These are phyloP conservation scores for Trichoderma sp. DNA, from an alignment of 2,329 filamentous ascomycete genomes.

Conservation along the genomic window DNA sequence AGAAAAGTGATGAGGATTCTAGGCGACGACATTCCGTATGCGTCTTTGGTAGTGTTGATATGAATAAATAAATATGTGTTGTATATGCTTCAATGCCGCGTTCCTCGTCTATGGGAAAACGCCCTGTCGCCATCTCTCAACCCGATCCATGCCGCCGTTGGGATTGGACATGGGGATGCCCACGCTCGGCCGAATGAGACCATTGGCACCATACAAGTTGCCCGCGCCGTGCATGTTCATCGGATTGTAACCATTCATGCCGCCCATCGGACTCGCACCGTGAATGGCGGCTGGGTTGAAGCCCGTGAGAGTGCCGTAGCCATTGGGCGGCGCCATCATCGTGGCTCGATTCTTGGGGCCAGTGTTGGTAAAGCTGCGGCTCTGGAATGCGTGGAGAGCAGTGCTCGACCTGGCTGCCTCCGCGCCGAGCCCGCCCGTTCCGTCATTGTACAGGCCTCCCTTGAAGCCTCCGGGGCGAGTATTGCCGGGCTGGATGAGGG, in stretches of 20 bases:
- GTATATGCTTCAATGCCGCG: neutral
- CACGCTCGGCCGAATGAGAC: slow-evolving; percentile 28
- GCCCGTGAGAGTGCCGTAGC: slow-evolving; percentile 29
- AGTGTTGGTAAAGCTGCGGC: slow-evolving; percentile 25
- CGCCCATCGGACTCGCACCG: slow-evolving; percentile 20
- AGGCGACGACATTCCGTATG: neutral
- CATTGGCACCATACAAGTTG: slow-evolving; percentile 26
- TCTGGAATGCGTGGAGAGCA: slow-evolving; percentile 24
- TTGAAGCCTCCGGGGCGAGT: slow-evolving; percentile 45
- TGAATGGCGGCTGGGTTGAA: slow-evolving; percentile 13
- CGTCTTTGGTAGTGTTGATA: neutral
- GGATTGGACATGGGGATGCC: slow-evolving; percentile 26
- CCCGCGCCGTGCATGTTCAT: slow-evolving; percentile 25
- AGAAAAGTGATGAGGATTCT: neutral
- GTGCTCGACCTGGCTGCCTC: slow-evolving; percentile 29
- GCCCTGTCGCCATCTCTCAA: slow-evolving; percentile 44
- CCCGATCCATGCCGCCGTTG: slow-evolving; percentile 33
- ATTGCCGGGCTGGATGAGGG: slow-evolving; percentile 32
- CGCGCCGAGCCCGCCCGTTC: slow-evolving; percentile 38
- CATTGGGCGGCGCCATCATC: slow-evolving; percentile 20
- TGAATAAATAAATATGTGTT: neutral
- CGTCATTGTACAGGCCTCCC: slow-evolving; percentile 55
- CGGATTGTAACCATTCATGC: slow-evolving; percentile 16
- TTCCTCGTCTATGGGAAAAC: slow-evolving; percentile 31
- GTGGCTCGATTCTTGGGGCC: slow-evolving; percentile 31